A percentile compares a stretch with the other conserved stretches of the same genome.
Evolutionary conservation across 2,329 filamentous ascomycete species (phyloP).

Genomic region (Leptographium lundbergii): DNA sequence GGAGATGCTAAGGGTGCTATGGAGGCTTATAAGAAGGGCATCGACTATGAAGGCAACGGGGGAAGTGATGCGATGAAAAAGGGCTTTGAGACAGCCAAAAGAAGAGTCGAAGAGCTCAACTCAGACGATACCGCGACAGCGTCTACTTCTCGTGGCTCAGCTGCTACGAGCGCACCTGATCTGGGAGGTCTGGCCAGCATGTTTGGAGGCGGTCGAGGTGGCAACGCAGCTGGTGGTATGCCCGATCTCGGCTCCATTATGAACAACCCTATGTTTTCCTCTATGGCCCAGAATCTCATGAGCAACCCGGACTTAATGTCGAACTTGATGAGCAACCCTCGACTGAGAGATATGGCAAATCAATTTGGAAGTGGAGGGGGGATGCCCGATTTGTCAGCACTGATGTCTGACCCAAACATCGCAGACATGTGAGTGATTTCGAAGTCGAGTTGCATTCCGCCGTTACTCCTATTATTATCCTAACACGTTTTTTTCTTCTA

Average conservation of each 20-base stretch:
- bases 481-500: conserved; percentile 9
- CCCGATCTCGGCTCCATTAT: conserved; percentile 79
- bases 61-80: conserved; percentile 97
- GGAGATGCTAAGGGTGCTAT: conserved; percentile 84
- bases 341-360: conserved; percentile 75
- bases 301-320: conserved; percentile 86
- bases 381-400: conserved; percentile 71
- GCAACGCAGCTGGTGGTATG: conserved; percentile 61
- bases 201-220: conserved; percentile 47
- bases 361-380: conserved; percentile 59
- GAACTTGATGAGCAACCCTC: conserved; percentile 90
- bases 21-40: conserved; percentile 88
- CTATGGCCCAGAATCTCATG: conserved; percentile 96
- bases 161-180: conserved; percentile 45
- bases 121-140: conserved; percentile 33
- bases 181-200: conserved; percentile 58
- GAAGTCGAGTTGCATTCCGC: not conserved
- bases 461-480: not conserved
- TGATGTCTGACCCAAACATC: conserved; percentile 90
- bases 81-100: conserved; percentile 87
- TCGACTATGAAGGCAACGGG: conserved; percentile 85
- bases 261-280: conserved; percentile 96
- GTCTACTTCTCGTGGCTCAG: not conserved
- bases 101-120: conserved; percentile 70
- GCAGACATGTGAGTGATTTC: conserved; percentile 67